Conservation (phyloP, 176 grass and related monocot genomes). For the Tillandsia fasciculata region DNA sequence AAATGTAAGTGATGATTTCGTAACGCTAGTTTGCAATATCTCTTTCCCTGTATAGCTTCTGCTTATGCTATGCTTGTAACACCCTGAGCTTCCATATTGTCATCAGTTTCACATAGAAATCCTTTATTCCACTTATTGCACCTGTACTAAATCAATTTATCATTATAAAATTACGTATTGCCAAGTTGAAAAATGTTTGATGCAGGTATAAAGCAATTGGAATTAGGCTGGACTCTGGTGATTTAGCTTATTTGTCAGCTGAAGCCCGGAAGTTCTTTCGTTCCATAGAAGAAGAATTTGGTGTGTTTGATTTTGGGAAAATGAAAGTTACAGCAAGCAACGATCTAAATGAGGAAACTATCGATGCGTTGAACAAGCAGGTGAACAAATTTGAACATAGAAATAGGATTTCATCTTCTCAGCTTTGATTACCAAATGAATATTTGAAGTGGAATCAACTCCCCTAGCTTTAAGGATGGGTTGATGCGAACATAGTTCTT, state of each 20-base stretch:
- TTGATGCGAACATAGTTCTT: too few relatives aligned
- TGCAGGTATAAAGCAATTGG: constrained; percentile 81
- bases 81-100: too few relatives aligned
- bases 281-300: constrained; percentile 77
- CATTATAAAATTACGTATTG: not conserved
- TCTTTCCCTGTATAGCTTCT: too few relatives aligned
- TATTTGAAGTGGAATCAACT: not conserved
- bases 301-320: constrained; percentile 47
- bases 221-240: constrained; percentile 92
- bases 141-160: not conserved
- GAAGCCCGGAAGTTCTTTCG: constrained; percentile 59
- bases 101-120: too few relatives aligned
- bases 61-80: too few relatives aligned
- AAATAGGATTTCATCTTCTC: not conserved
- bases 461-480: too few relatives aligned
- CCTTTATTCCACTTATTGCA: too few relatives aligned
- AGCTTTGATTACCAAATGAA: not conserved
- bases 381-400: constrained; percentile 25
- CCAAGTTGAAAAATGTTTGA: not conserved
- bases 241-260: constrained; percentile 81
- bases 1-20: too few relatives aligned
- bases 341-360: constrained; percentile 97
- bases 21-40: too few relatives aligned
- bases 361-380: constrained; percentile 99
- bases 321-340: constrained; percentile 86